A percentile compares a stretch with the other conserved stretches of the same genome.
phyloP scores from a whole-genome alignment of 2,329 filamentous ascomycete genomes.

The Sordariomycetes sp. region DNA sequence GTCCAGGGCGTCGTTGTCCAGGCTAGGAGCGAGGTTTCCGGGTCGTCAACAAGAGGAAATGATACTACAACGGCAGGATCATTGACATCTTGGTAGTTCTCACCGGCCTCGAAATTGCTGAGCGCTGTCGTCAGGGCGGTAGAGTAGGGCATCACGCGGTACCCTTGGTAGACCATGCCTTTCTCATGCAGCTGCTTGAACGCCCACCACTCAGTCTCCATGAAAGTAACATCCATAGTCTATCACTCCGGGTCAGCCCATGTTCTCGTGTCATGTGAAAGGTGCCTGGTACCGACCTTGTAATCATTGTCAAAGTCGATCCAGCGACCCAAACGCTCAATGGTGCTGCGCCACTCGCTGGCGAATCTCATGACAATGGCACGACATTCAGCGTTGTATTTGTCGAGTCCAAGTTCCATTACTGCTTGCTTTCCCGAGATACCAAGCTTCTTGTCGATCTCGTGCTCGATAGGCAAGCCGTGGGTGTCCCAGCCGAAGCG shows the following conservation, averaged over 20 bases:
- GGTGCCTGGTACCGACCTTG: constrained; percentile 47
- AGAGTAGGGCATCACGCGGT: constrained; percentile 91
- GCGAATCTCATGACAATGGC: constrained; percentile 91
- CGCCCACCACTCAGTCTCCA: constrained; percentile 96
- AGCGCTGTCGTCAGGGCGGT: constrained; percentile 82
- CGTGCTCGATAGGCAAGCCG: constrained; percentile 89
- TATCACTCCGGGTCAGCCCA: constrained; percentile 17
- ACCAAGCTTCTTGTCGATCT: constrained; percentile 92
- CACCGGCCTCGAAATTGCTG: constrained; percentile 87
- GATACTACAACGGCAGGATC: constrained; percentile 85
- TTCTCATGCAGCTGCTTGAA: constrained; percentile 92
- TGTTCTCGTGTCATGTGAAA: not conserved
- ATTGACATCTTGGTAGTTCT: constrained; percentile 90
- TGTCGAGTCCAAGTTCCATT: constrained; percentile 72
- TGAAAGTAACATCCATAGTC: constrained; percentile 92
- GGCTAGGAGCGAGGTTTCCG: constrained; percentile 66
- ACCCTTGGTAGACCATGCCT: constrained; percentile 79
- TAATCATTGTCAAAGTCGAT: constrained; percentile 98
- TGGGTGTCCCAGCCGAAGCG: constrained; percentile 95
- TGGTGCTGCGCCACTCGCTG: constrained; percentile 76
- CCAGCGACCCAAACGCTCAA: constrained; percentile 86
- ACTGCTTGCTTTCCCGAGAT: constrained; percentile 85
- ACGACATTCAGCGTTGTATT: constrained; percentile 86
- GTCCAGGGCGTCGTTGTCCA: constrained; percentile 92
- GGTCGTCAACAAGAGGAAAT: constrained; percentile 74